Evolutionary conservation across 1,284 basidiomycete genomes (phyloP).

Genomic region (Leccinum fuscescens): DNA sequence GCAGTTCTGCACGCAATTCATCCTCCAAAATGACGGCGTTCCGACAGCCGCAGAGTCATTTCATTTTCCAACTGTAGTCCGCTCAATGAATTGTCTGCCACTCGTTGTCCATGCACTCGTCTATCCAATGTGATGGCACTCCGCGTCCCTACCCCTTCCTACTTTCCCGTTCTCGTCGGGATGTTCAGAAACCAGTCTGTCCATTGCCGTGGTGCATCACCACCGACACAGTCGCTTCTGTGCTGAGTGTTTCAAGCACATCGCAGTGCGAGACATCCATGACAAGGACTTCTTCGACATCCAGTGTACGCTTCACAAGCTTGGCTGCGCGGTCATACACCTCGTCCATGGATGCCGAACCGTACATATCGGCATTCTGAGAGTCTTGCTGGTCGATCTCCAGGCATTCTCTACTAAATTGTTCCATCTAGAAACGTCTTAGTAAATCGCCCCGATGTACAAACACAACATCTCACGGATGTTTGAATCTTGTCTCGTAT

Average conservation of each 20-base stretch:
- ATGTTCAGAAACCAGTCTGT: conserved; percentile 5
- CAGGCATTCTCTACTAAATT: conserved; percentile 91
- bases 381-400: conserved; percentile 76
- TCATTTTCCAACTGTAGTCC: no score
- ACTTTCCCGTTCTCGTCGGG: no score
- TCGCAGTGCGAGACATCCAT: conserved; percentile 93
- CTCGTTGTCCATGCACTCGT: no score
- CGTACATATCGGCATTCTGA: conserved; percentile 27
- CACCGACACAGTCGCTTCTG: conserved; percentile 66
- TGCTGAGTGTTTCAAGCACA: conserved; percentile 71
- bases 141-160: no score
- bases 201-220: conserved; percentile 50
- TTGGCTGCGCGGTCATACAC: conserved; percentile 87
- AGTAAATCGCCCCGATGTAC: not conserved
- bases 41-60: no score
- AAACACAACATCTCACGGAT: conserved; percentile 50
- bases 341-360: conserved; percentile 72
- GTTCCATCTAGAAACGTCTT: conserved; percentile 68
- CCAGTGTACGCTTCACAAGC: conserved; percentile 85
- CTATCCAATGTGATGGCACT: no score
- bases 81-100: no score
- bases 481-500: conserved; percentile 90
- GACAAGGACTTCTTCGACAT: conserved; percentile 88
- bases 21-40: no score
- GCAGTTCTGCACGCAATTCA: no score